phyloP scores from a whole-genome alignment of 306 rosid genomes.

The Oemleria cerasiformis region DNA sequence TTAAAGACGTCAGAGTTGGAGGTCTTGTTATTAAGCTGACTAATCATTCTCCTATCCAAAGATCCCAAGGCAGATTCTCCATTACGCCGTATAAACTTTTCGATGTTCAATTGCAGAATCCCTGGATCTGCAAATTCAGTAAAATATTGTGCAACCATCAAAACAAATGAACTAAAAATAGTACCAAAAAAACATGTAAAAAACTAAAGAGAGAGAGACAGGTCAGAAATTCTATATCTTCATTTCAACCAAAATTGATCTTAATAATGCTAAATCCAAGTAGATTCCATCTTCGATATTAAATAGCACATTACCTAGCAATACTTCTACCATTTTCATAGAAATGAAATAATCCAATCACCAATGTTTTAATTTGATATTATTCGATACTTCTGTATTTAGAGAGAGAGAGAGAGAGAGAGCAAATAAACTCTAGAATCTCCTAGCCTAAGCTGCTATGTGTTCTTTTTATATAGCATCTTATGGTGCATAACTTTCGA shows the following conservation, averaged over 20 bases:
- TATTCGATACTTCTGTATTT: background rate
- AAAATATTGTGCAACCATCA: slow-evolving; percentile 3
- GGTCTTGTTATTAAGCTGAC: slow-evolving; percentile 67
- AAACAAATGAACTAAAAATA: background rate
- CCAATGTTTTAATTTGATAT: background rate
- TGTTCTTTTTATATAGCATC: too few relatives aligned
- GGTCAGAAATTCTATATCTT: background rate
- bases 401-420: background rate
- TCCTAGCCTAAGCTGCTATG: too few relatives aligned
- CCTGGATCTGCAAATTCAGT: slow-evolving; percentile 54
- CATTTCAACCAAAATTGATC: background rate
- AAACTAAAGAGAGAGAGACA: background rate
- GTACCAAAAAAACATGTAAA: background rate
- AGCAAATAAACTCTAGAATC: too few relatives aligned
- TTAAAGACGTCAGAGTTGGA: slow-evolving; percentile 69
- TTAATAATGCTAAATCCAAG: background rate
- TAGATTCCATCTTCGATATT: background rate
- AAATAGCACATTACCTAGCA: background rate
- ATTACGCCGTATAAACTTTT: slow-evolving; percentile 59
- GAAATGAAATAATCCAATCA: background rate
- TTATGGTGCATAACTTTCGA: too few relatives aligned
- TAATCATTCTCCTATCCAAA: slow-evolving; percentile 82
- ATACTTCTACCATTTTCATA: slow-evolving; percentile 9
- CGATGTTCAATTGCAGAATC: slow-evolving; percentile 63
- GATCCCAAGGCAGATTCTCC: slow-evolving; percentile 86